Evolutionary conservation across 2,329 filamentous ascomycete genomes (phyloP), one percentile per base, ranked within the genome.

Genomic region (Aureobasidium melanogenum): DNA sequence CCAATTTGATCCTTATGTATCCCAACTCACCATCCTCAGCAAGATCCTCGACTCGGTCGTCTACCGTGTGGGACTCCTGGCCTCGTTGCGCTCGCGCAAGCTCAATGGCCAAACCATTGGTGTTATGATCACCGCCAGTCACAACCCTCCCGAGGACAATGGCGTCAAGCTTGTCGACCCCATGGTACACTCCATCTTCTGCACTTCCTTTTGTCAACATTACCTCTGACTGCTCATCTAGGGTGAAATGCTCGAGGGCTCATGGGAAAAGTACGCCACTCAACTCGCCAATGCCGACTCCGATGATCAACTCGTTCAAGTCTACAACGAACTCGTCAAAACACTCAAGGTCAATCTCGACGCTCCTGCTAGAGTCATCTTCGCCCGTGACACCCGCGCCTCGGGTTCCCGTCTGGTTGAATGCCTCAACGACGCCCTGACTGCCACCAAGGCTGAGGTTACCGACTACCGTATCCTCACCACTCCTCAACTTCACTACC

Each of bases 401-500:
- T 97, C 93, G 8, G 94, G 94, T 57, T 88, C 90, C 67, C 87
- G 84, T 62, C 86, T 99, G 28, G 88, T 92, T 32, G 80, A 83
- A 41, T 89, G 92, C 63, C 83, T 97, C 54, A 83, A 86, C 63
- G 88, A 90, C 70, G 90, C 90, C 19, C 80, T 97, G 65, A 85
- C 87, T 63, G 89, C 89, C 56, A 87, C 88, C 50, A 83, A 84
- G 61, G 85, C 88, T 60, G 84, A 90, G 63, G 87, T 84, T 71
- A 85, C 85, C 70, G 93, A 97, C 79, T 93, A 87, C 78, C 94
- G 93, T 76, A 87, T 92, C 72, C 81, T 97, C 70, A 97, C 94
- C 14, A 99, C 94, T 3, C 94, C 94, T n/a, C 94, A 97, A 77
- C 83, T 99, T 62, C 94, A 99, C 79, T 99, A 99, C 76, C 82